Conservation (phyloP, 179 eudicot species). For the Patellifolia procumbens region DNA sequence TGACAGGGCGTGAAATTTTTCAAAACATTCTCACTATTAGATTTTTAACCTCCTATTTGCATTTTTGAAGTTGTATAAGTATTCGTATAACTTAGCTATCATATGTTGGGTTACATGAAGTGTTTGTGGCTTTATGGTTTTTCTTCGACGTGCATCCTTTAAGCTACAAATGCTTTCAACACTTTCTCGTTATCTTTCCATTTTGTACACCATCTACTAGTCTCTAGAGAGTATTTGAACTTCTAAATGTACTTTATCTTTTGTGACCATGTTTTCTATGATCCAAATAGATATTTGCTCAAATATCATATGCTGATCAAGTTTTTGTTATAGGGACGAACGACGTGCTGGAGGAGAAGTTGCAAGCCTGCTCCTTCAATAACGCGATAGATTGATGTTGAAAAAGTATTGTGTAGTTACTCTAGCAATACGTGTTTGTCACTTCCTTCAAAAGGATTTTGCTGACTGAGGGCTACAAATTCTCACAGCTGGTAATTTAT, state of each 20-base stretch:
- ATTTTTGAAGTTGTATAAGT: too few species aligned
- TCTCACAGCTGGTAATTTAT: constrained; percentile 7
- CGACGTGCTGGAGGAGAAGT: constrained; percentile 57
- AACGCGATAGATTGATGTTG: constrained; percentile 15
- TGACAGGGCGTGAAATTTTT: too few species aligned
- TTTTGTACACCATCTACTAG: not conserved
- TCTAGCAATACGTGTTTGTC: not conserved
- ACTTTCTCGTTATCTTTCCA: not conserved
- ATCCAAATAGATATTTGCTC: not conserved
- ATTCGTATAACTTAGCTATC: too few species aligned
- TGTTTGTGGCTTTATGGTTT: not conserved
- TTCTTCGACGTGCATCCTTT: not conserved
- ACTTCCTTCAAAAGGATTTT: constrained; percentile 16
- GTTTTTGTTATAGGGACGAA: constrained; percentile 36
- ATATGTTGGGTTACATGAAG: too few species aligned
- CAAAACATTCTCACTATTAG: too few species aligned
- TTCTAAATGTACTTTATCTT: not conserved
- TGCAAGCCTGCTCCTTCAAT: constrained; percentile 37
- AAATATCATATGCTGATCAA: constrained; percentile 3
- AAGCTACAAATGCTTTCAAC: not conserved
- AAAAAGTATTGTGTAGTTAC: constrained; percentile 11
- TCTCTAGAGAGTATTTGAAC: not conserved
- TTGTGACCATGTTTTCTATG: not conserved
- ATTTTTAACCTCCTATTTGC: too few species aligned
- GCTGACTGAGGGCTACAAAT: constrained; percentile 17